phyloP scores from a whole-genome alignment of 139 green algal genomes.

The Pycnococcus provasolii region DNA sequence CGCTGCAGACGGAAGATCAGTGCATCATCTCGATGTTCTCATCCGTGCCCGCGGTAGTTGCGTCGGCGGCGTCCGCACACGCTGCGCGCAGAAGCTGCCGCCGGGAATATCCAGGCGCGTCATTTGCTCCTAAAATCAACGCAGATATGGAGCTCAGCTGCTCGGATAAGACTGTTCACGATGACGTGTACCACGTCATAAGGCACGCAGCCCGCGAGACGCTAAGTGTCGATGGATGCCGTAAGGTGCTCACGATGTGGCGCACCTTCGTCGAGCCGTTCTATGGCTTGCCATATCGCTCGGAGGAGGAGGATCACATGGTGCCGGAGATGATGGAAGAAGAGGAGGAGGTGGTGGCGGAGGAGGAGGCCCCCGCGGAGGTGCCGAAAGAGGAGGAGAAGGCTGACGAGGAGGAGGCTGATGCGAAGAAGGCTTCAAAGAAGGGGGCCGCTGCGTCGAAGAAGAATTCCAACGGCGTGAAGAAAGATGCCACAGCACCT shows the following conservation, averaged over 20 bases:
- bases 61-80: too few species aligned
- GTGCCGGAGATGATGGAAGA: conserved; percentile 2
- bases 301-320: conserved; percentile 30
- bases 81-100: too few species aligned
- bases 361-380: not conserved
- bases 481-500: too few species aligned
- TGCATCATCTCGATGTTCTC: too few species aligned
- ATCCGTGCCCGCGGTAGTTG: too few species aligned
- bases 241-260: conserved; percentile 59
- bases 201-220: conserved; percentile 55
- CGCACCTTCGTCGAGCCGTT: conserved; percentile 70
- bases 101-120: too few species aligned
- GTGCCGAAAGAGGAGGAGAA: not conserved
- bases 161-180: conserved; percentile 22
- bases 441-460: too few species aligned
- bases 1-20: conserved; percentile 14
- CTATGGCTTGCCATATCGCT: conserved; percentile 54
- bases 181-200: conserved; percentile 69
- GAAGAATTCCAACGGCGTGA: not conserved
- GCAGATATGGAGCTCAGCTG: too few species aligned
- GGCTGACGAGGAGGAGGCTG: conserved; percentile 1
- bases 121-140: too few species aligned
- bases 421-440: not conserved
- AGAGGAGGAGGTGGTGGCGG: not conserved
- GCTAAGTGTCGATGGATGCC: conserved; percentile 29